Evolutionary conservation across 805 yeast species (phyloP).

Genomic region (Schizosaccharomyces japonicus): DNA sequence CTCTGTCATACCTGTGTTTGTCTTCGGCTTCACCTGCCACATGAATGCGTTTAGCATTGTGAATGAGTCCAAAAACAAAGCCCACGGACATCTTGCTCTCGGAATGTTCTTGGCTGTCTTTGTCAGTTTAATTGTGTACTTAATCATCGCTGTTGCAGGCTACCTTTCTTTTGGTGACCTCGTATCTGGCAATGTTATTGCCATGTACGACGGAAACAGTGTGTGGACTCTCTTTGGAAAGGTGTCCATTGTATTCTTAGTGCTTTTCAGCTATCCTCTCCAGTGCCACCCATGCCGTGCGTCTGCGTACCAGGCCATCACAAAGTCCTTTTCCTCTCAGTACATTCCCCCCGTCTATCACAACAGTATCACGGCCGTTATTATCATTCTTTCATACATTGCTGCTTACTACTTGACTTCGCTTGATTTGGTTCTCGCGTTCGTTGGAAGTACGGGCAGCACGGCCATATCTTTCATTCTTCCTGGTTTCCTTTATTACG

Average conservation of each 20-base stretch:
- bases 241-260: conserved; percentile 55
- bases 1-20: conserved; percentile 67
- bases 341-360: not conserved
- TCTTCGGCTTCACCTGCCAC: conserved; percentile 87
- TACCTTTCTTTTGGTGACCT: conserved; percentile 68
- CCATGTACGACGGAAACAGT: conserved; percentile 38
- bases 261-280: conserved; percentile 63
- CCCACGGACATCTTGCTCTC: conserved; percentile 23
- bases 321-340: not conserved
- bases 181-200: conserved; percentile 57
- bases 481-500: conserved; percentile 44
- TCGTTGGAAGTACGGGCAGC: conserved; percentile 85
- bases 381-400: conserved; percentile 31
- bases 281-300: conserved; percentile 81
- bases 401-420: conserved; percentile 47
- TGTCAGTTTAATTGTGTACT: conserved; percentile 36
- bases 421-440: conserved; percentile 56
- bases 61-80: conserved; percentile 45
- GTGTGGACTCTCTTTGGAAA: conserved; percentile 55
- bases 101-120: conserved; percentile 33
- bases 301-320: conserved; percentile 33
- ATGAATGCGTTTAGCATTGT: conserved; percentile 81
- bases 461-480: conserved; percentile 74
- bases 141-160: conserved; percentile 57
- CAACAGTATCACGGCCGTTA: conserved; percentile 19